phyloP scores from a whole-genome alignment of 2,329 filamentous ascomycete species.

The Trichoderma sp. region DNA sequence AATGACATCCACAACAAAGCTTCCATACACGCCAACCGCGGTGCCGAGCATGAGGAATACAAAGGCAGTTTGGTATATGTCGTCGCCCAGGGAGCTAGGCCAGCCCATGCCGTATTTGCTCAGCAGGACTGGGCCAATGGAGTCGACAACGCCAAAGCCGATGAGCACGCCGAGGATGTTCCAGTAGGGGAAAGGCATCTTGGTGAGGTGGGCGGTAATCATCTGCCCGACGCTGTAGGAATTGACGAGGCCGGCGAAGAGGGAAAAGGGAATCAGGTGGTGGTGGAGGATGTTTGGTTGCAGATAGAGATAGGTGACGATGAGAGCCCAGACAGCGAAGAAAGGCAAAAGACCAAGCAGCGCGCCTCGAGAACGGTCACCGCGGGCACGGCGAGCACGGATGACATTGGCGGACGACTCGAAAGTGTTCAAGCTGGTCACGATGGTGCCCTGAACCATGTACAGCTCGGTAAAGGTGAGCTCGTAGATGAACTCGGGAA shows the following conservation, averaged over 20 bases:
- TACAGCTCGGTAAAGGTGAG: conserved; percentile 91
- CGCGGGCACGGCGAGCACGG: conserved; percentile 69
- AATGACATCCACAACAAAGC: conserved; percentile 95
- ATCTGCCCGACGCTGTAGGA: conserved; percentile 95
- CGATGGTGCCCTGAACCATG: conserved; percentile 76
- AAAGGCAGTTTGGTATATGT: conserved; percentile 85
- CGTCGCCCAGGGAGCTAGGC: conserved; percentile 71
- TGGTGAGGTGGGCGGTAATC: conserved; percentile 89
- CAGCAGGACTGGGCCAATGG: conserved; percentile 66
- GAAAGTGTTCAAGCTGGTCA: conserved; percentile 81
- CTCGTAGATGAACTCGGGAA: conserved; percentile 71
- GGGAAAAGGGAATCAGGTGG: conserved; percentile 83
- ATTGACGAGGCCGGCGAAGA: conserved; percentile 87
- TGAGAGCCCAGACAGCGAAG: conserved; percentile 70
- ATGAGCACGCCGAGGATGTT: conserved; percentile 82
- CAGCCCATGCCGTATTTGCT: conserved; percentile 62
- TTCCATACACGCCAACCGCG: conserved; percentile 88
- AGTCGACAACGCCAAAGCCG: conserved; percentile 74
- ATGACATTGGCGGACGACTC: conserved; percentile 82
- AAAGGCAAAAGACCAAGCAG: conserved; percentile 83
- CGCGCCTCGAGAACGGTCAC: conserved; percentile 68
- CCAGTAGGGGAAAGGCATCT: conserved; percentile 82
- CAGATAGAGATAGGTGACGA: conserved; percentile 75
- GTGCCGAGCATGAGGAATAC: conserved; percentile 84
- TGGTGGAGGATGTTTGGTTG: conserved; percentile 78